These are phyloP conservation scores for Ananas comosus DNA, from an alignment of 176 grass and related monocot genomes.

Conservation along the genomic window DNA sequence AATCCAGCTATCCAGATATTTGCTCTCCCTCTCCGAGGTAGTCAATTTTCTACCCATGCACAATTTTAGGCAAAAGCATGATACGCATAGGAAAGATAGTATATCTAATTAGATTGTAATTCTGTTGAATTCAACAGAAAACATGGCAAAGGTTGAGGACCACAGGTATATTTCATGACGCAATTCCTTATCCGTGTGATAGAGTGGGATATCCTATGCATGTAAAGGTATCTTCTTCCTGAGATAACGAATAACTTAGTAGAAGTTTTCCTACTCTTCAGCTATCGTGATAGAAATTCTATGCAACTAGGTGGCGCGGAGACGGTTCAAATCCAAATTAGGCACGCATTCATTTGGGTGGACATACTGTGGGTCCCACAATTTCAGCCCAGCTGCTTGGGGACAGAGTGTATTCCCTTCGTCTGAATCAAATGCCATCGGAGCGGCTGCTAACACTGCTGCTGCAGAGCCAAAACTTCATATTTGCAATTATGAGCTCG, in stretches of 20 bases:
- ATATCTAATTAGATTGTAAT: slow-evolving; percentile 9
- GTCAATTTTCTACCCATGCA: slow-evolving; percentile 5
- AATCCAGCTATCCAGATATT: slow-evolving; percentile 51
- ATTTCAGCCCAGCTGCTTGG: slow-evolving; percentile 93
- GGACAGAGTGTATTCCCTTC: slow-evolving; percentile 40
- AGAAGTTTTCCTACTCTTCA: too few species aligned
- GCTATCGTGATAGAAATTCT: background rate
- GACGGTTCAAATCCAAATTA: slow-evolving; percentile 40
- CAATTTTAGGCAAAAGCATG: background rate
- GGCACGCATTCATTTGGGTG: slow-evolving; percentile 55
- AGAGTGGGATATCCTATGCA: slow-evolving; percentile 75
- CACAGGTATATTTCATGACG: slow-evolving; percentile 65
- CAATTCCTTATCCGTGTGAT: slow-evolving; percentile 53
- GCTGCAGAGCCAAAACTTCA: slow-evolving; percentile 37
- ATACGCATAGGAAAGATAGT: too few species aligned
- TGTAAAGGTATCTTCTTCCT: slow-evolving; percentile 53
- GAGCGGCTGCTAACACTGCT: slow-evolving; percentile 14
- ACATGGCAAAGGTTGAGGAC: slow-evolving; percentile 74
- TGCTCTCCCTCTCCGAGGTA: slow-evolving; percentile 80
- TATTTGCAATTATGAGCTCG: slow-evolving; percentile 89
- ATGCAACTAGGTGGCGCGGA: slow-evolving; percentile 47
- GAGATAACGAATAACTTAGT: background rate
- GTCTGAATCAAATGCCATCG: slow-evolving; percentile 28
- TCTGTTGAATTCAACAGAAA: slow-evolving; percentile 32
- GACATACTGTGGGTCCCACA: slow-evolving; percentile 87